These are phyloP conservation scores for Magnaporthiopsis rhizophila DNA, from an alignment of 2,329 filamentous ascomycete genomes.

Conservation along the genomic window DNA sequence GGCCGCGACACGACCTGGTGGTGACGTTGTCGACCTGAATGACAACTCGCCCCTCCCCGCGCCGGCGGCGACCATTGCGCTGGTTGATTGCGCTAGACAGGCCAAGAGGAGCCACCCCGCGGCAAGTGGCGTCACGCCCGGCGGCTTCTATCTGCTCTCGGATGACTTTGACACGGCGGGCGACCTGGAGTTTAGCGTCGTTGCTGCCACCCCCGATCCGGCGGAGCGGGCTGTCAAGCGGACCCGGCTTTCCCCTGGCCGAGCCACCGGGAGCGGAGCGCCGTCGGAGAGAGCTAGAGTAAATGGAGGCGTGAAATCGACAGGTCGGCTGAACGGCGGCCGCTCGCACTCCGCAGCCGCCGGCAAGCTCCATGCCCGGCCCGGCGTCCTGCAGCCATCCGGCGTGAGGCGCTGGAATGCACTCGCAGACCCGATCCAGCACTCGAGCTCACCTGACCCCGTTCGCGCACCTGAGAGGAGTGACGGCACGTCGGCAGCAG, in stretches of 20 bases:
- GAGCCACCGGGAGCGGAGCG: not conserved
- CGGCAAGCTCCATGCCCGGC: conserved; percentile 8
- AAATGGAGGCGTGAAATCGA: no score
- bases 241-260: conserved; percentile 16
- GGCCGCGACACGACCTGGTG: not conserved
- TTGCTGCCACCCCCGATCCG: conserved; percentile 9
- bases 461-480: not conserved
- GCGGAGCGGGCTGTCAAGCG: conserved; percentile 20
- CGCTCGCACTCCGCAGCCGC: not conserved
- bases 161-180: conserved; percentile 35
- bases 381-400: not conserved
- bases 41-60: not conserved
- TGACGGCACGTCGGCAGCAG: not conserved
- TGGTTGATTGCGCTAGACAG: not conserved
- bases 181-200: conserved; percentile 24
- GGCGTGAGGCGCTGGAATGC: conserved; percentile 13
- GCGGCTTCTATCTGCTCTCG: conserved; percentile 24
- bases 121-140: not conserved
- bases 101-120: not conserved
- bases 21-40: not conserved
- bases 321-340: not conserved
- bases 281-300: no score
- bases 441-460: conserved; percentile 26
- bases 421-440: conserved; percentile 23
- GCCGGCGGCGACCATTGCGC: not conserved